Conservation (phyloP, 345 rosid genomes). For the Eucalyptus pumila region DNA sequence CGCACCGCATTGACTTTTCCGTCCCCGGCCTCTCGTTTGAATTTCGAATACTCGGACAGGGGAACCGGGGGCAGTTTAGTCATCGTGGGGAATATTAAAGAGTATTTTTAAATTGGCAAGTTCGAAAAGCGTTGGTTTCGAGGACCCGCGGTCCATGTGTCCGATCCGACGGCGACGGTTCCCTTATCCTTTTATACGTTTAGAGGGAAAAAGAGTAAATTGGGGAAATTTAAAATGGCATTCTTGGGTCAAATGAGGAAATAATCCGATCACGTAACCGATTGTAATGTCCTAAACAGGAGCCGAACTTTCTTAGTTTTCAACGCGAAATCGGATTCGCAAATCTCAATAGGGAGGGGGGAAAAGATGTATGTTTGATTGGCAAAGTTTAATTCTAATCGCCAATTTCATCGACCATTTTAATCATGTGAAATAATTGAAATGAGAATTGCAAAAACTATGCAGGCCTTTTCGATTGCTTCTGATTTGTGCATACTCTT, state of each 20-base stretch:
- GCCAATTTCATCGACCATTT: accelerated
- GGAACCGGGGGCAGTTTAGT: background rate
- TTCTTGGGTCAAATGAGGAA: background rate
- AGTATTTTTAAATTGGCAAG: background rate
- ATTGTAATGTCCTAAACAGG: background rate
- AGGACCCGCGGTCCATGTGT: background rate
- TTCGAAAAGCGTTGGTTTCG: background rate
- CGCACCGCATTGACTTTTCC: background rate
- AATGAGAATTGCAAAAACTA: background rate
- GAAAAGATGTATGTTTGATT: background rate
- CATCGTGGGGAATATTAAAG: background rate
- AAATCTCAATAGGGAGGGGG: background rate
- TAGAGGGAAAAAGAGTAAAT: background rate
- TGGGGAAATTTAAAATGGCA: background rate
- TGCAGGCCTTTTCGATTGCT: accelerated
- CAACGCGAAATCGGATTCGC: background rate
- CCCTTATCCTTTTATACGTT: background rate
- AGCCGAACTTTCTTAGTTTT: background rate
- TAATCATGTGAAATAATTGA: background rate
- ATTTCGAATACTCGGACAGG: background rate
- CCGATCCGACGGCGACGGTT: background rate
- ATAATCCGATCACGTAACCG: background rate
- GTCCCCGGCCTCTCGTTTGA: background rate
- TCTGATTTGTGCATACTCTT: background rate
- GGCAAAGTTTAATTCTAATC: background rate